Conservation (phyloP, 768 basidiomycete genomes). For the Mycena polygramma region DNA sequence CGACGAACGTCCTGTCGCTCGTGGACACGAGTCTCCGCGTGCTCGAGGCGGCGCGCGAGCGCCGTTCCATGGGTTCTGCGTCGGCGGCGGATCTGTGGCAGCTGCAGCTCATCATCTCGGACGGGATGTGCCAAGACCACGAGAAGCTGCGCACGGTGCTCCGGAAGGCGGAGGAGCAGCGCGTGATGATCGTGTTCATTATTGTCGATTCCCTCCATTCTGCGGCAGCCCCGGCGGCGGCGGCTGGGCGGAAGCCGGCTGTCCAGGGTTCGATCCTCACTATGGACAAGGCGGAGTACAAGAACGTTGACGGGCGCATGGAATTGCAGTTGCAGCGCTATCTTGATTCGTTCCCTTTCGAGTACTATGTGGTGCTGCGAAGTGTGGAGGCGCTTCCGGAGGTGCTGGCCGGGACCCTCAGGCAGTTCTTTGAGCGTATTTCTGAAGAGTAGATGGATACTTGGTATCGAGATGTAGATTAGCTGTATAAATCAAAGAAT, state of each 20-base stretch:
- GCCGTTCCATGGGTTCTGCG: conserved; percentile 68
- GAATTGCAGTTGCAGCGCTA: conserved; percentile 92
- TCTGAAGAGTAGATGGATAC: conserved; percentile 69
- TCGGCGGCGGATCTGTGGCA: conserved; percentile 94
- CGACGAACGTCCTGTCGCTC: conserved; percentile 88
- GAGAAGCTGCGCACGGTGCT: conserved; percentile 84
- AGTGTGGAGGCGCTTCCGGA: conserved; percentile 93
- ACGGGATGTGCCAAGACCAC: conserved; percentile 99
- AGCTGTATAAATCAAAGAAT: too few relatives aligned
- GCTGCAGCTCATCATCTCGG: conserved; percentile 97
- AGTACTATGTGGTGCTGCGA: conserved; percentile 95
- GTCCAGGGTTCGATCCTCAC: conserved; percentile 86
- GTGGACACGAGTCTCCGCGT: conserved; percentile 83
- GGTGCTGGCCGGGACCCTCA: conserved; percentile 87
- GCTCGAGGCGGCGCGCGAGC: conserved; percentile 83
- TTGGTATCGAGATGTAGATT: not conserved
- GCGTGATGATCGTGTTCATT: conserved; percentile 96
- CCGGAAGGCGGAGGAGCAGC: conserved; percentile 88
- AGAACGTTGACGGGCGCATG: conserved; percentile 82
- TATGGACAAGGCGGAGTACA: conserved; percentile 94
- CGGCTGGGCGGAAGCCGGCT: conserved; percentile 35
- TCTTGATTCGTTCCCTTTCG: conserved; percentile 96
- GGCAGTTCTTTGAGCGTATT: conserved; percentile 92
- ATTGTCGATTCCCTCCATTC: conserved; percentile 90
- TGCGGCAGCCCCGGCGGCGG: conserved; percentile 39